Evolutionary conservation across 2,329 filamentous ascomycete genomes (phyloP), one percentile per base, ranked within the genome.

Genomic region (Grosmannia clavigera): DNA sequence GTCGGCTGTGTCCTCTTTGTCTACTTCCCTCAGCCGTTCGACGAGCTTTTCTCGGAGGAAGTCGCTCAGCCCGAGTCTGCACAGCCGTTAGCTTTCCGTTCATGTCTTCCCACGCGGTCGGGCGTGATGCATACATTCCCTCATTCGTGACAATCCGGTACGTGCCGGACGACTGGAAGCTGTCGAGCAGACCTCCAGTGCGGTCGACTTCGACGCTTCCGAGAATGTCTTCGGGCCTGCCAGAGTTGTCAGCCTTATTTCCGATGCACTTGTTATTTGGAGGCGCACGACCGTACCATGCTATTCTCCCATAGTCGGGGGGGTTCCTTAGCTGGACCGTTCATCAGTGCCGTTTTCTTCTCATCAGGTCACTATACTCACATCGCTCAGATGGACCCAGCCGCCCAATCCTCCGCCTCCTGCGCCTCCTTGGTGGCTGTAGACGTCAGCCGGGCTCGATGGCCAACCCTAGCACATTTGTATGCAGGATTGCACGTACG

Each of bases 261-360:
- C 19, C 9, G 27, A 16, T 22, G 55, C 25, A 16, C 48, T 51
- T 14, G 22, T 4, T 27, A 14, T 11, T 51, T 3, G 10, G 22
- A 3, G 25, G 11, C 27, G 7, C 19, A 11, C n/a, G 11, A 10
- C 3, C 57, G 6, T 55, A 71, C 70, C 81, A 86, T 2, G 84
- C 83, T 67, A 87, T 87, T 58, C 85, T 72, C 19, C 84, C 84
- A 74, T 78, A 87, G 66, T 86, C 84, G 0, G 83, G 84, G 2
- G 83, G 82, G 58, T 85, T 85, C 58, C 85, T 74, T 58, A 74
- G 67, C 67, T 69, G 5, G 2, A 54, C 3, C 6, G 35, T n/a
- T 14, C 57, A n/a, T 27, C 31, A 60, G 33, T 16, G 27, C 3
- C 19, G 35, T 10, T 3, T n/a, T 46, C 43, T 3, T 43, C 25